Evolutionary conservation across 1,139 yeast genomes (phyloP).

Genomic region (Candida anutae): DNA sequence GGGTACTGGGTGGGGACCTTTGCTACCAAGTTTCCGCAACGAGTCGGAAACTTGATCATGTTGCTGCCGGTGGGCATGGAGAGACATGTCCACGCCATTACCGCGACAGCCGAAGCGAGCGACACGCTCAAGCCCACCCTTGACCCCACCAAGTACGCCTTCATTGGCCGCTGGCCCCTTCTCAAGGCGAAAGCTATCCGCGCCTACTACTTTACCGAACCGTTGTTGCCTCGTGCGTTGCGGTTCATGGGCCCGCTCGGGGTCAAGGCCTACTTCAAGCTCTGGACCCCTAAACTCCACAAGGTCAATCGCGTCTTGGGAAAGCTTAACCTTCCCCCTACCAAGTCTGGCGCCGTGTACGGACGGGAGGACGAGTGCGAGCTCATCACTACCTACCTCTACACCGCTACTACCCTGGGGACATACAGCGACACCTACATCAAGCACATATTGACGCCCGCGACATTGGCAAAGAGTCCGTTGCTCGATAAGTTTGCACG

Average conservation of each 20-base stretch:
- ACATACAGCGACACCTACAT: conserved; percentile 62
- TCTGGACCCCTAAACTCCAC: conserved; percentile 39
- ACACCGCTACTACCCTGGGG: conserved; percentile 51
- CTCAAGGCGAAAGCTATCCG: conserved; percentile 21
- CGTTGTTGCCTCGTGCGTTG: conserved; percentile 37
- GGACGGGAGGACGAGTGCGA: conserved; percentile 39
- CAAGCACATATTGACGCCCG: conserved; percentile 60
- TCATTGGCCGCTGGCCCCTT: conserved; percentile 41
- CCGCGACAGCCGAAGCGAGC: conserved; percentile 21
- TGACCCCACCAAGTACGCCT: conserved; percentile 28
- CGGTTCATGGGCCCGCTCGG: conserved; percentile 47
- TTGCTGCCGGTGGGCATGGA: conserved; percentile 92
- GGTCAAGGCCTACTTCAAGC: conserved; percentile 30
- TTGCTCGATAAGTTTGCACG: conserved; percentile 52
- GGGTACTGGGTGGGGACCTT: conserved; percentile 42
- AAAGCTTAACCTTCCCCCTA: conserved; percentile 18
- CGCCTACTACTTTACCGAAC: conserved; percentile 34
- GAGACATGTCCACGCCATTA: conserved; percentile 55
- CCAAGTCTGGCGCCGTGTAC: conserved; percentile 21
- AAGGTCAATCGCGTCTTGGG: conserved; percentile 36
- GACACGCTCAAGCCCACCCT: conserved; percentile 22
- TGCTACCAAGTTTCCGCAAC: conserved; percentile 40
- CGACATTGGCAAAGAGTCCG: conserved; percentile 73
- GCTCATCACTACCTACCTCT: conserved; percentile 48
- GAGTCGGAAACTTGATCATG: conserved; percentile 57